phyloP scores from a whole-genome alignment of 2,329 filamentous ascomycete genomes.

The Fusarium stilboides region DNA sequence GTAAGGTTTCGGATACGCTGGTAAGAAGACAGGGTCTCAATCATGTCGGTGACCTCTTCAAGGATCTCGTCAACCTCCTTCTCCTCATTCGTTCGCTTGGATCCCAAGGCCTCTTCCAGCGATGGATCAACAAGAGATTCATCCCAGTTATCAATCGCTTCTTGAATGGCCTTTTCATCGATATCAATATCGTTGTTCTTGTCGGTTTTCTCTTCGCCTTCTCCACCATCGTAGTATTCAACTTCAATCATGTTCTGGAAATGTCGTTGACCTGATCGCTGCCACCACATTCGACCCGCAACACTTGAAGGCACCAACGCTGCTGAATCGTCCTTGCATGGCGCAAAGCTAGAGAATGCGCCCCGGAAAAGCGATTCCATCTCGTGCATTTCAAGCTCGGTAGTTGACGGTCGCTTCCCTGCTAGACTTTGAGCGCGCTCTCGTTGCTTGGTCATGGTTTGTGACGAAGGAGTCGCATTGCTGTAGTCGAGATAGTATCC shows the following conservation, averaged over 20 bases:
- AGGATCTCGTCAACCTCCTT: constrained; percentile 80
- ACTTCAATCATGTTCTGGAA: constrained; percentile 76
- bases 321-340: constrained; percentile 79
- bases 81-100: constrained; percentile 71
- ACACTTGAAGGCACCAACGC: constrained; percentile 78
- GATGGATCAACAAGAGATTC: constrained; percentile 71
- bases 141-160: constrained; percentile 72
- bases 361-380: constrained; percentile 83
- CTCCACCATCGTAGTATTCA: constrained; percentile 61
- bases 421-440: constrained; percentile 79
- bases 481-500: constrained; percentile 81
- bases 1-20: constrained; percentile 84
- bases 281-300: constrained; percentile 83
- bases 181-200: constrained; percentile 57
- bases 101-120: constrained; percentile 67
- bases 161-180: constrained; percentile 67
- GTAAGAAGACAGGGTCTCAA: constrained; percentile 83
- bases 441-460: constrained; percentile 74
- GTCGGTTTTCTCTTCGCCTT: constrained; percentile 54
- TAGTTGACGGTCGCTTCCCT: constrained; percentile 69
- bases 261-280: constrained; percentile 75
- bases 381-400: constrained; percentile 73
- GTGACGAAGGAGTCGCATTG: constrained; percentile 71
- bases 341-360: constrained; percentile 86
- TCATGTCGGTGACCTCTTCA: constrained; percentile 80